Conservation (phyloP, 352 stramenopile species). For the Globisporangium iwayamae region DNA sequence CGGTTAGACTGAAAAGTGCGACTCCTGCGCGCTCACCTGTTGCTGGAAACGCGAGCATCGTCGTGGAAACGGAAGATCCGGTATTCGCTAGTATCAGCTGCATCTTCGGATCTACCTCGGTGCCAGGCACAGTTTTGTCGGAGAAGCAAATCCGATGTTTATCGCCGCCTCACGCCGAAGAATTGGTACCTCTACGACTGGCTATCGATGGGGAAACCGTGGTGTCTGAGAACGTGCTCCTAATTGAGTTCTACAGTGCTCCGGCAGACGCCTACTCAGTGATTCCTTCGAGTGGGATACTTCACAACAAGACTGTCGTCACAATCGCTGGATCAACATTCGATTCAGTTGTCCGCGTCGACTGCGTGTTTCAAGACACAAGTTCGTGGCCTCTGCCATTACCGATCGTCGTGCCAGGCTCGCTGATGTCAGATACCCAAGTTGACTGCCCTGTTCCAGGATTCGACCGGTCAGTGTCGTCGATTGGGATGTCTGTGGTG, state of each 20-base stretch:
- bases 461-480: not conserved
- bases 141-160: slow-evolving; percentile 25
- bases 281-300: slow-evolving; percentile 25
- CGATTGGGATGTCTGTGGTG: slow-evolving; percentile 19
- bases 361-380: slow-evolving; percentile 26
- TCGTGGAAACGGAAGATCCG: slow-evolving; percentile 17
- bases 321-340: slow-evolving; percentile 21
- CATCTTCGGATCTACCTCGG: slow-evolving; percentile 27
- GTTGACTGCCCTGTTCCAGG: slow-evolving; percentile 9
- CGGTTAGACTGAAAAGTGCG: slow-evolving; percentile 7
- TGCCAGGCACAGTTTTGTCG: slow-evolving; percentile 18
- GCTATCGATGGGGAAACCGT: slow-evolving; percentile 12
- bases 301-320: slow-evolving; percentile 29
- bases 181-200: slow-evolving; percentile 26
- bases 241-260: slow-evolving; percentile 29
- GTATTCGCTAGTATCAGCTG: slow-evolving; percentile 27
- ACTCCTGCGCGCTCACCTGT: slow-evolving; percentile 1
- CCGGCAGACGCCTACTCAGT: slow-evolving; percentile 12
- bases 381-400: not conserved
- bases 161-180: slow-evolving; percentile 21
- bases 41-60: slow-evolving; percentile 13
- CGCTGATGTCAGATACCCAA: slow-evolving; percentile 4
- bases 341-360: slow-evolving; percentile 12
- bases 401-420: slow-evolving; percentile 1
- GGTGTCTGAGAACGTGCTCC: slow-evolving; percentile 38